A percentile compares a stretch with the other conserved stretches of the same genome.
Evolutionary conservation across 2,329 filamentous ascomycete species (phyloP).

Genomic region (Aureobasidium pullulans): DNA sequence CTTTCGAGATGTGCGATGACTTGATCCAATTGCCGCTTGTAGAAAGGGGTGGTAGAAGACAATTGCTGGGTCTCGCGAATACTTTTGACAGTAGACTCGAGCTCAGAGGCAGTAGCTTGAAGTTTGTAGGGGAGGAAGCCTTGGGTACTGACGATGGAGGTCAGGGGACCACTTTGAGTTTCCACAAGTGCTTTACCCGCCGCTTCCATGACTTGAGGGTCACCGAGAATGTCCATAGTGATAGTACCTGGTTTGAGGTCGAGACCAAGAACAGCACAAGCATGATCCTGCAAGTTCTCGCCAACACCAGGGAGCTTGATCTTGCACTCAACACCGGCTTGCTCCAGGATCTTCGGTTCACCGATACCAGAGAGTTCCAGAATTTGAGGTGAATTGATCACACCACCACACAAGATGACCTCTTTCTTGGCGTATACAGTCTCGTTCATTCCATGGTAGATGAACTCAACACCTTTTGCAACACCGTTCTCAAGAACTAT

Average conservation of each 20-base stretch:
- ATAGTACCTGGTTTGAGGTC: slow-evolving; percentile 23
- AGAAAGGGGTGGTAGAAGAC: slow-evolving; percentile 24
- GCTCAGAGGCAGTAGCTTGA: slow-evolving; percentile 27
- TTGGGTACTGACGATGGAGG: slow-evolving; percentile 26
- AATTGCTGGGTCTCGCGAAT: slow-evolving; percentile 23
- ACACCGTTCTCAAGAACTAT: slow-evolving; percentile 38
- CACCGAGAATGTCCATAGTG: slow-evolving; percentile 25
- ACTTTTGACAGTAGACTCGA: slow-evolving; percentile 25
- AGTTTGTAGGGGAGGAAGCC: slow-evolving; percentile 31
- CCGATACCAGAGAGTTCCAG: slow-evolving; percentile 57
- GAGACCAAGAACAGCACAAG: slow-evolving; percentile 17
- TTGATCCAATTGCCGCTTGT: slow-evolving; percentile 29
- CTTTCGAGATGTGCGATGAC: slow-evolving; percentile 28
- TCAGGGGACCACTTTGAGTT: slow-evolving; percentile 26
- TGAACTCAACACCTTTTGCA: slow-evolving; percentile 37
- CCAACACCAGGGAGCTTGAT: slow-evolving; percentile 41
- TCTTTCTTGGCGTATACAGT: slow-evolving; percentile 37
- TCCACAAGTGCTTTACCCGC: slow-evolving; percentile 28
- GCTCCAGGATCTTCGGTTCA: slow-evolving; percentile 34
- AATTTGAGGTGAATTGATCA: slow-evolving; percentile 50
- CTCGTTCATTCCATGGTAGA: slow-evolving; percentile 28
- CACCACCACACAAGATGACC: slow-evolving; percentile 53
- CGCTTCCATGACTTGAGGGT: slow-evolving; percentile 26
- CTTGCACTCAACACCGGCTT: slow-evolving; percentile 37
- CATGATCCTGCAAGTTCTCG: slow-evolving; percentile 18